phyloP scores from a whole-genome alignment of 2,329 filamentous ascomycete species.

The Beauveria brongniartii region DNA sequence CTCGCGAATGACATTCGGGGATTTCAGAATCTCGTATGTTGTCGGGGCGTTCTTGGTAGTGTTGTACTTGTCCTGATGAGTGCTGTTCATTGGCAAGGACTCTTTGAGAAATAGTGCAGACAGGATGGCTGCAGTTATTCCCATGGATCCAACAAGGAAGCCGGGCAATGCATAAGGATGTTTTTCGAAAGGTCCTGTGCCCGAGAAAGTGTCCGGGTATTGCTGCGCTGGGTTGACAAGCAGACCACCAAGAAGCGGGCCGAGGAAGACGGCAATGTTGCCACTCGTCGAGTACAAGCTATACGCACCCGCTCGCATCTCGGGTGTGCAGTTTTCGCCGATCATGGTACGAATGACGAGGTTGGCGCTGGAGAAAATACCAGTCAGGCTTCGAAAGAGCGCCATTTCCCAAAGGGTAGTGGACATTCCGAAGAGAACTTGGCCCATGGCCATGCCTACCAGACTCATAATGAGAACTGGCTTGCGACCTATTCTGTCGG shows the following conservation, averaged over 20 bases:
- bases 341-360: conserved; percentile 69
- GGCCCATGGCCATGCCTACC: conserved; percentile 51
- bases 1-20: neutral
- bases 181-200: conserved; percentile 35
- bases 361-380: conserved; percentile 64
- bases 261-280: conserved; percentile 67
- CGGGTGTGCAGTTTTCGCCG: conserved; percentile 27
- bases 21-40: neutral
- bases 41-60: neutral
- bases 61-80: neutral
- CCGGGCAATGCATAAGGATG: conserved; percentile 50
- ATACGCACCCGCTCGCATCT: neutral
- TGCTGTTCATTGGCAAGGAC: conserved; percentile 25
- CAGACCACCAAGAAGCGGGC: conserved; percentile 62
- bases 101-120: conserved; percentile 54
- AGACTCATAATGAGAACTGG: conserved; percentile 63
- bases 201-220: conserved; percentile 45
- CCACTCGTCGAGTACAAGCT: conserved; percentile 23
- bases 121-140: conserved; percentile 42
- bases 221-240: conserved; percentile 59
- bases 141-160: conserved; percentile 45
- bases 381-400: conserved; percentile 59
- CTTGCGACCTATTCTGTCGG: conserved; percentile 62
- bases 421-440: conserved; percentile 60
- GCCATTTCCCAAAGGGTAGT: conserved; percentile 64